Evolutionary conservation across 768 basidiomycete genomes (phyloP).

Genomic region (Rhizopogon vinicolor): DNA sequence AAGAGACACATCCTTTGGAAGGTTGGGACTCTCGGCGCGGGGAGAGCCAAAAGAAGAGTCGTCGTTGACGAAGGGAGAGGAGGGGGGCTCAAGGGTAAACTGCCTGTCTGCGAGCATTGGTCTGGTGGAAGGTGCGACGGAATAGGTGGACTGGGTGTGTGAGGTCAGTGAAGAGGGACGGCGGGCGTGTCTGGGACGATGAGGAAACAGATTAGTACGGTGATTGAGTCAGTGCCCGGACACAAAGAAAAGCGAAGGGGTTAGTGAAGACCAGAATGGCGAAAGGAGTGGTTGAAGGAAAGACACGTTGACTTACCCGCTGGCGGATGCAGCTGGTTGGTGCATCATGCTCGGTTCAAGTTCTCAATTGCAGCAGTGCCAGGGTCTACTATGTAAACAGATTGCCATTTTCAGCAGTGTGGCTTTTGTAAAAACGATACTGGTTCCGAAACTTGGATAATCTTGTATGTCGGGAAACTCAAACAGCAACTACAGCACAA

Average conservation of each 20-base stretch:
- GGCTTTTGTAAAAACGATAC: too few relatives aligned
- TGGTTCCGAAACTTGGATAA: too few relatives aligned
- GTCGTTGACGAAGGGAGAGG: slow-evolving; percentile 31
- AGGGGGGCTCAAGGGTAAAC: slow-evolving; percentile 34
- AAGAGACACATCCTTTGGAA: slow-evolving; percentile 31
- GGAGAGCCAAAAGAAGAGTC: slow-evolving; percentile 18
- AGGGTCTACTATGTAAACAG: too few relatives aligned
- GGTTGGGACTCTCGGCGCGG: not conserved
- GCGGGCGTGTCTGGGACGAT: not conserved
- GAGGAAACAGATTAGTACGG: not conserved
- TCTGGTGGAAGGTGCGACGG: slow-evolving; percentile 42
- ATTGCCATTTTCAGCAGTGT: too few relatives aligned
- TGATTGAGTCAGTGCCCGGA: not conserved
- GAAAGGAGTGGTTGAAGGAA: not conserved
- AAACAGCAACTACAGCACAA: too few relatives aligned
- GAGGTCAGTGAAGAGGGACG: slow-evolving; percentile 31
- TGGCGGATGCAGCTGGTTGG: too few relatives aligned
- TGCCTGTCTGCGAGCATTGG: slow-evolving; percentile 39
- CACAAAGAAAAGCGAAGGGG: too few relatives aligned
- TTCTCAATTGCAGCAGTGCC: too few relatives aligned
- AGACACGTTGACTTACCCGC: not conserved
- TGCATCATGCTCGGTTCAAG: too few relatives aligned
- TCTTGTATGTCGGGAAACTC: too few relatives aligned
- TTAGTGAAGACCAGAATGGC: too few relatives aligned
- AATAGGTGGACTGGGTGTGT: slow-evolving; percentile 38